Evolutionary conservation across 2,329 filamentous ascomycete genomes (phyloP), one percentile per base, ranked within the genome.

Genomic region (Aaosphaeria arxii): DNA sequence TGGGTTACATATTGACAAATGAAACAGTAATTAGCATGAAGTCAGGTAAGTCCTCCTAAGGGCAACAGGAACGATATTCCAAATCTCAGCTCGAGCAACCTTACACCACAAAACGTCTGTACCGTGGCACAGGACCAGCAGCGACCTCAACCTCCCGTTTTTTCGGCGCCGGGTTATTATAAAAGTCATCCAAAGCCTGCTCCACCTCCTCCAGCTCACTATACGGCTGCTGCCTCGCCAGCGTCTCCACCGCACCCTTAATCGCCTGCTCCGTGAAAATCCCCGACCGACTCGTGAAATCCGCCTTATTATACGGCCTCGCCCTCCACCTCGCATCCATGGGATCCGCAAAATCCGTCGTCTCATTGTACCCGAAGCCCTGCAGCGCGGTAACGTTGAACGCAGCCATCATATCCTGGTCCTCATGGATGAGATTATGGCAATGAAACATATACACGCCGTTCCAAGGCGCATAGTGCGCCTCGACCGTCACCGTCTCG

Each of bases 401-500:
- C 1, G 69, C 73, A 7, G 64, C 73, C 69, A 76, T 70, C 73
- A 75, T 75, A 36, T 71, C 67, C 46, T 74, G 62, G 49, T 76
- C 74, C 55, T 76, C 73, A 57, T 76, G 73, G 40, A 75, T 64
- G 6, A 75, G 60, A 47, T 76, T 74, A 58, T 76, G 73, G 66
- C 71, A 72, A 44, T 72, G 74, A 24, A 40, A 40, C 39, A 40
- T 40, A 28, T 76, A 78, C 5, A 77, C 65, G 6, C 81, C 81
- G 45, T 77, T 74, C 63, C 64, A 68, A 6, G 66, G 65, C 4
- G 62, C 58, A 39, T 62, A 69, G 11, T 58, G 57, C 38, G 64
- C 62, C 24, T 63, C 49, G 11, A 68, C 65, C 13, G 49, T 45
- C 6, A 63, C 54, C 1, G 48, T 56, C 50, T 84, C 80, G 13